Percentiles rank a stretch among this genome's conserved stretches.
Evolutionary conservation across 164 flowering plant genomes (phyloP).

Genomic region (Vitis cinerea): DNA sequence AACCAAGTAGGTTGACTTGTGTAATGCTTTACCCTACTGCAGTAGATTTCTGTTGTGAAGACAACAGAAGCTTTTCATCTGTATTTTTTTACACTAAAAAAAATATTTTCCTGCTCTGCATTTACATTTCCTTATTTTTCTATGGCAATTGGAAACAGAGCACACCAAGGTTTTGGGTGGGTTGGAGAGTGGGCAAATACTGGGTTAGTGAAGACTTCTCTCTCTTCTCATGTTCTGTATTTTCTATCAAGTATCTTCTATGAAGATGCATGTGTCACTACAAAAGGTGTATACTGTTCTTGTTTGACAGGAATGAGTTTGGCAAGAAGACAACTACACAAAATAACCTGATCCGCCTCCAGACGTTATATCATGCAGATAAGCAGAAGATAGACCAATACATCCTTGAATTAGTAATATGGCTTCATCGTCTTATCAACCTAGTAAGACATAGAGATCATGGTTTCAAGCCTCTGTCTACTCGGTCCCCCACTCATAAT

Average conservation of each 20-base stretch:
- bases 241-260: background rate
- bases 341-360: constrained; percentile 47
- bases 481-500: constrained; percentile 36
- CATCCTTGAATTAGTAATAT: constrained; percentile 59
- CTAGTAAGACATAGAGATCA: constrained; percentile 41
- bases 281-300: too few relatives aligned
- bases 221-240: background rate
- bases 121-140: constrained; percentile 2
- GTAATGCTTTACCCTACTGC: background rate
- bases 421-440: constrained; percentile 60
- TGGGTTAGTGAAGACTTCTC: constrained; percentile 42
- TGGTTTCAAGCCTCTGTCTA: constrained; percentile 37
- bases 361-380: constrained; percentile 75
- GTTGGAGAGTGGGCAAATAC: constrained; percentile 87
- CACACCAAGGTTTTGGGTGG: constrained; percentile 90
- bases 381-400: constrained; percentile 46
- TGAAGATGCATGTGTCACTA: too few relatives aligned
- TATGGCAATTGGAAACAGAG: constrained; percentile 38
- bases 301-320: constrained; percentile 46
- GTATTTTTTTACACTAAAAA: too few relatives aligned
- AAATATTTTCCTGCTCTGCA: background rate
- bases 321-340: constrained; percentile 34
- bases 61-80: background rate
- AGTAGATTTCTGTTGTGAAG: background rate
- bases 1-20: constrained; percentile 44